Evolutionary conservation across 441 rosid genomes (phyloP).

Genomic region (Monsonia emarginata): DNA sequence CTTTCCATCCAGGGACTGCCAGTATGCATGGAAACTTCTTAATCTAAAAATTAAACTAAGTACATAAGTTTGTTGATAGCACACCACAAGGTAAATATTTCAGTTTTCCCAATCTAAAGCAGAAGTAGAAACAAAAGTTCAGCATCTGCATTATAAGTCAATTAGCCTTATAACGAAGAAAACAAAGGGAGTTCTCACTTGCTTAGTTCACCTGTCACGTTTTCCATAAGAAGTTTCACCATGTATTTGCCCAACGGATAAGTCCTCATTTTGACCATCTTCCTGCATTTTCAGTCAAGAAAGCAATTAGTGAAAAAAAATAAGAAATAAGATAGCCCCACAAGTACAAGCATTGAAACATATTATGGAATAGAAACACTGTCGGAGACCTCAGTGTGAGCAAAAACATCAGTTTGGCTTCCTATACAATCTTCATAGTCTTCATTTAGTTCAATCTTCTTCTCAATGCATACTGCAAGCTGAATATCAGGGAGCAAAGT

Average conservation of each 20-base stretch:
- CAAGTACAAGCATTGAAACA: conserved; percentile 15
- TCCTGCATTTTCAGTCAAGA: conserved; percentile 49
- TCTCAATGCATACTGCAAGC: conserved; percentile 95
- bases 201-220: conserved; percentile 87
- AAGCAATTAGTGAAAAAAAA: conserved; percentile 19
- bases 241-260: conserved; percentile 21
- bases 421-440: conserved; percentile 80
- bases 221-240: conserved; percentile 37
- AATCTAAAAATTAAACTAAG: background rate
- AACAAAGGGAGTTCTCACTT: conserved; percentile 75
- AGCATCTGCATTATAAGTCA: background rate
- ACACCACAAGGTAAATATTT: too few relatives aligned
- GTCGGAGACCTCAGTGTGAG: conserved; percentile 33
- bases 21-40: conserved; percentile 3
- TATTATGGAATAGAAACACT: conserved; percentile 17
- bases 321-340: background rate
- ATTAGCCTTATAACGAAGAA: conserved; percentile 23
- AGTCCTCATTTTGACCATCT: conserved; percentile 28
- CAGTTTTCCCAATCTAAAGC: too few relatives aligned
- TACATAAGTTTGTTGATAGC: background rate
- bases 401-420: conserved; percentile 40
- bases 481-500: conserved; percentile 29
- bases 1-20: conserved; percentile 25
- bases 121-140: background rate
- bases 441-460: conserved; percentile 70